Evolutionary conservation across 495 filamentous ascomycete species (phyloP).

Genomic region (Daldinia vernicosa): DNA sequence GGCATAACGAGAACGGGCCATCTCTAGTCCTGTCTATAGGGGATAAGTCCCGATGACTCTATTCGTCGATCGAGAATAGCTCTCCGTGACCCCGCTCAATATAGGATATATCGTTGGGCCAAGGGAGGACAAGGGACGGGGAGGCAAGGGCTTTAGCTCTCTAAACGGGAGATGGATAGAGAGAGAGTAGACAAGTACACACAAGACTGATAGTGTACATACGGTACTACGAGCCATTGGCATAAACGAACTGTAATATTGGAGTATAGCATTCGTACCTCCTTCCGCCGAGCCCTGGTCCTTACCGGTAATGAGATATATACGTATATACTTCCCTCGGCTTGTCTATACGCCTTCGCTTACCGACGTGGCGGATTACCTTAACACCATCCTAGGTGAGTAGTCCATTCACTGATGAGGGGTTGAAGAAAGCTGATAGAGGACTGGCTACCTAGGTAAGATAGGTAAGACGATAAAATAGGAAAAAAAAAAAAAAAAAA

Average conservation of each 20-base stretch:
- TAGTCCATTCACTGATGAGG: constrained; percentile 2
- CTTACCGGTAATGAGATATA: constrained; percentile 22
- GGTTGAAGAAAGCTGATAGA: too few relatives aligned
- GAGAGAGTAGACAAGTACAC: constrained; percentile 16
- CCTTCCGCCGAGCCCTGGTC: constrained; percentile 26
- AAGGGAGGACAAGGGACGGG: constrained; percentile 42
- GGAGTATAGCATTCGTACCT: constrained; percentile 17
- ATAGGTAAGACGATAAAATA: constrained; percentile 36
- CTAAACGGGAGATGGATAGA: constrained; percentile 12
- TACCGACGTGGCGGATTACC: neutral
- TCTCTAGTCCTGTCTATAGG: constrained; percentile 43
- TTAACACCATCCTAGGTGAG: constrained; percentile 14
- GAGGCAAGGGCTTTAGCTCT: constrained; percentile 37
- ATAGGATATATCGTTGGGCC: constrained; percentile 39
- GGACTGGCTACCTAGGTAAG: constrained; percentile 8
- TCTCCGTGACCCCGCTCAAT: constrained; percentile 56
- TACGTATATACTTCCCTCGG: constrained; percentile 12
- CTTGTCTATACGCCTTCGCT: constrained; percentile 2
- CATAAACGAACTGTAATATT: constrained; percentile 27
- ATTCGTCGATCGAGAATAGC: constrained; percentile 53
- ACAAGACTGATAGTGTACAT: constrained; percentile 19
- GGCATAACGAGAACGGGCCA: constrained; percentile 50
- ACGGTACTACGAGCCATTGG: constrained; percentile 27
- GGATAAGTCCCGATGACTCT: constrained; percentile 60
- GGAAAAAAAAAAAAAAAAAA: constrained; percentile 15